Percentiles rank a stretch among this genome's conserved stretches.
These are phyloP conservation scores for Eucalyptus viminalis DNA, from an alignment of 345 rosid genomes.

Conservation along the genomic window DNA sequence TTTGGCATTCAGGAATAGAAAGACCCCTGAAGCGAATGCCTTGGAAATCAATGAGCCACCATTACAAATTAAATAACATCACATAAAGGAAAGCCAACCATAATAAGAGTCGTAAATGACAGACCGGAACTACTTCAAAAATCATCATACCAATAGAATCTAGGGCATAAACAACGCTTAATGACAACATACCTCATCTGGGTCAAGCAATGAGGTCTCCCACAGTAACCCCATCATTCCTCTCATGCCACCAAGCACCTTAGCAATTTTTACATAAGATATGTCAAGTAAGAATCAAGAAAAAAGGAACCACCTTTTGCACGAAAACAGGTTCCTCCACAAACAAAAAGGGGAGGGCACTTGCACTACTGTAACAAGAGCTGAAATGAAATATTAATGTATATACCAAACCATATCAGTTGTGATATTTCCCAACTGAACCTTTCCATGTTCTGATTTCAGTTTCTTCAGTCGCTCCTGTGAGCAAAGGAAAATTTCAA, in stretches of 20 bases:
- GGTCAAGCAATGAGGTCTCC: slow-evolving; percentile 97
- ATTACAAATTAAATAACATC: neutral
- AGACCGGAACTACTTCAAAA: neutral
- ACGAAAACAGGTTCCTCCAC: neutral
- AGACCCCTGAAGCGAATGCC: slow-evolving; percentile 93
- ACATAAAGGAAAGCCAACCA: neutral
- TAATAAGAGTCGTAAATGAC: neutral
- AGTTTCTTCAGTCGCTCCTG: slow-evolving; percentile 90
- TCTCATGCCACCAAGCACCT: slow-evolving; percentile 99
- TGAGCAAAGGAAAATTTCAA: neutral
- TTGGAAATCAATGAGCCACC: slow-evolving; percentile 18
- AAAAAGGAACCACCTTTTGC: neutral
- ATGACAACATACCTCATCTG: slow-evolving; percentile 60
- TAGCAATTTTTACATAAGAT: neutral
- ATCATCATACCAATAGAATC: neutral
- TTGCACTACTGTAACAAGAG: neutral
- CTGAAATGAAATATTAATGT: neutral
- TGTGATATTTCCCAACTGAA: slow-evolving; percentile 82
- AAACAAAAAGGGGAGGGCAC: neutral
- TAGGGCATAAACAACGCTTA: neutral
- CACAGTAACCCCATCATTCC: slow-evolving; percentile 97
- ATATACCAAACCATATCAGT: slow-evolving; percentile 65
- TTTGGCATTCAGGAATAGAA: slow-evolving; percentile 96
- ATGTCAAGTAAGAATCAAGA: neutral
- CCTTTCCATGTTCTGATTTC: slow-evolving; percentile 76